Evolutionary conservation across 169 alveolate genomes (phyloP), one percentile per base, ranked within the genome.

Genomic region (Cyclospora cayetanensis): DNA sequence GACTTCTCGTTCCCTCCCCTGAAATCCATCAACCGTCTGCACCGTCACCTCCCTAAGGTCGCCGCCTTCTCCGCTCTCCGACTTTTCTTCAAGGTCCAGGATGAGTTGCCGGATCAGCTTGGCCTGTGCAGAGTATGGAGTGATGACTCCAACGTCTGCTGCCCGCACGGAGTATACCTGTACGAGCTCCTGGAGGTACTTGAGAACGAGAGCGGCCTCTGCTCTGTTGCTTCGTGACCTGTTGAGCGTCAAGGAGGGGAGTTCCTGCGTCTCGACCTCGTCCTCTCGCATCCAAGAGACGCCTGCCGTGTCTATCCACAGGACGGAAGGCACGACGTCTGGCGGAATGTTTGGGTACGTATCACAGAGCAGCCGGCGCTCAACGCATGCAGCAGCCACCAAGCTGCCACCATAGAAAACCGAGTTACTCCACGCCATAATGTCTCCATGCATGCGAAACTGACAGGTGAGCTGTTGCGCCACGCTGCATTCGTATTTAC

Each of bases 221-320:
- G 55, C 83, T 4, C 60, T 12, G 82, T 84, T 84, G 83, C 80
- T 84, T 7, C 72, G 37, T 29, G 89, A 79, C 20, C 72, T n/a
- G 72, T 1, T 22, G 18, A n/a, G 77, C 65, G 29, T 12, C 27
- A 35, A 52, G 65, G 11, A 9, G n/a, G 34, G 11, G 50, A 11
- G 60, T 34, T 1, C 18, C n/a, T 43, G 53, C 72, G 42, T 66
- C 29, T 53, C 90, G 25, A 27, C 65, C 41, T 2, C 43, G 35
- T 88, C 82, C 66, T 88, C 77, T 50, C 18, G 52, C 80, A 43
- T 50, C 87, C 70, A 85, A 11, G 83, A 39, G 35, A 85, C 52
- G 35, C 84, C 85, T 18, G 83, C 92, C 27, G 92, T 43, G 84
- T 85, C 92, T 5, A 85, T 85, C 92, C 92, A 85, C 31, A 85